These are phyloP conservation scores for Areca catechu DNA, from an alignment of 176 grass and related monocot species.

Conservation along the genomic window DNA sequence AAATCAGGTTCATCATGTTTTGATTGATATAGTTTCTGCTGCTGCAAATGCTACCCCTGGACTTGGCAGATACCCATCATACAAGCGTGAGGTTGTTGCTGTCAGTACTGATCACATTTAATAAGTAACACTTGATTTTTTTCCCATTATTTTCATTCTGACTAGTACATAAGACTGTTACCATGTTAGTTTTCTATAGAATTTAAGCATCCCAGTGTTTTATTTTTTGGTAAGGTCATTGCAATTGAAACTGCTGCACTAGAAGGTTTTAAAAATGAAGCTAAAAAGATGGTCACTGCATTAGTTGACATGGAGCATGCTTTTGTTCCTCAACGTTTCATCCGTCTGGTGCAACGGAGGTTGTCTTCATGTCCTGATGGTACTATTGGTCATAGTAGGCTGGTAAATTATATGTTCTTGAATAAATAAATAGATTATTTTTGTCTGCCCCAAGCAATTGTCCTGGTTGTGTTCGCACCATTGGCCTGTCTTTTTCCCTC, in stretches of 20 bases:
- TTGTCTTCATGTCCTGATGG: slow-evolving; percentile 1
- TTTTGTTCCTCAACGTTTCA: slow-evolving; percentile 76
- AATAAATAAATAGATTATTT: too few relatives aligned
- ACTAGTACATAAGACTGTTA: too few relatives aligned
- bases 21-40: slow-evolving; percentile 69
- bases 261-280: slow-evolving; percentile 66
- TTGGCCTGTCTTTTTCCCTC: too few relatives aligned
- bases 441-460: too few relatives aligned
- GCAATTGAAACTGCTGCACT: slow-evolving; percentile 62
- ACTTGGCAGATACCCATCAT: slow-evolving; percentile 76
- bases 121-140: neutral
- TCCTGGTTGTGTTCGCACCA: too few relatives aligned
- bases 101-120: neutral
- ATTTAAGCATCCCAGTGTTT: too few relatives aligned
- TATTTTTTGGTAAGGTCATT: slow-evolving; percentile 45
- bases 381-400: too few relatives aligned
- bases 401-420: too few relatives aligned
- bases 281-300: slow-evolving; percentile 69
- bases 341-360: slow-evolving; percentile 72
- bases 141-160: too few relatives aligned
- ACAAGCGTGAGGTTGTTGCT: slow-evolving; percentile 52
- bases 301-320: slow-evolving; percentile 87
- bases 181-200: too few relatives aligned
- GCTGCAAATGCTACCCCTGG: slow-evolving; percentile 79
- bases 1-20: slow-evolving; percentile 56